A percentile compares a stretch with the other conserved stretches of the same genome.
phyloP scores from a whole-genome alignment of 495 filamentous ascomycete species.

The Xylaria flabelliformis region DNA sequence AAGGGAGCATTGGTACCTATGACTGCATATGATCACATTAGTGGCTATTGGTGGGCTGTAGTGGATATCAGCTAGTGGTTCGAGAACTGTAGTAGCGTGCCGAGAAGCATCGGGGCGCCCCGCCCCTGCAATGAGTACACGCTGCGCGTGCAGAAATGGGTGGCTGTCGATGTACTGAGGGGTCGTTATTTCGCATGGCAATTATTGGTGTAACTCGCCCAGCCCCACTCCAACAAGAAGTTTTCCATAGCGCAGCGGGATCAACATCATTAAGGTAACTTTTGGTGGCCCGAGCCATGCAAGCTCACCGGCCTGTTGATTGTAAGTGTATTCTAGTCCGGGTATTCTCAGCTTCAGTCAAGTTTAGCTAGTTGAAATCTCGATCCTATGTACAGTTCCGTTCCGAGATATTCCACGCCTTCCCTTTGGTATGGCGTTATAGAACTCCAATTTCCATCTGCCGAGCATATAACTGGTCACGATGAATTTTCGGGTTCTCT shows the following conservation, averaged over 20 bases:
- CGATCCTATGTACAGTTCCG: background rate
- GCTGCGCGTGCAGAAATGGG: background rate
- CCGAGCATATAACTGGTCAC: background rate
- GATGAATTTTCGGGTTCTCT: constrained; percentile 8
- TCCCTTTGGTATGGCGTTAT: background rate
- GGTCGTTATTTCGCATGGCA: constrained; percentile 16
- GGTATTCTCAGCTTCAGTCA: background rate
- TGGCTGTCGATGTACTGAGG: constrained; percentile 18
- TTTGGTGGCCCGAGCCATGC: background rate
- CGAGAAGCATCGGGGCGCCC: background rate
- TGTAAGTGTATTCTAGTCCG: background rate
- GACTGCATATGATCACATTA: constrained; percentile 21
- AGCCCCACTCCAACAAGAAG: constrained; percentile 15
- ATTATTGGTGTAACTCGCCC: constrained; percentile 19
- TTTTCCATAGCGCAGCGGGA: constrained; percentile 7
- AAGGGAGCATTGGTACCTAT: constrained; percentile 14
- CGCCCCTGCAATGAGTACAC: background rate
- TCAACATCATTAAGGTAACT: constrained; percentile 2
- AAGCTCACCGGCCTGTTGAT: background rate
- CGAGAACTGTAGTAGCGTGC: constrained; percentile 7
- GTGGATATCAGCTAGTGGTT: constrained; percentile 17
- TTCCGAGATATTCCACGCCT: constrained; percentile 12
- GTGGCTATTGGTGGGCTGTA: background rate
- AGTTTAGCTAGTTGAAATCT: background rate
- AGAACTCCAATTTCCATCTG: constrained; percentile 18